Evolutionary conservation across 305 asterid genomes (phyloP).

Genomic region (Plantago coronopus): DNA sequence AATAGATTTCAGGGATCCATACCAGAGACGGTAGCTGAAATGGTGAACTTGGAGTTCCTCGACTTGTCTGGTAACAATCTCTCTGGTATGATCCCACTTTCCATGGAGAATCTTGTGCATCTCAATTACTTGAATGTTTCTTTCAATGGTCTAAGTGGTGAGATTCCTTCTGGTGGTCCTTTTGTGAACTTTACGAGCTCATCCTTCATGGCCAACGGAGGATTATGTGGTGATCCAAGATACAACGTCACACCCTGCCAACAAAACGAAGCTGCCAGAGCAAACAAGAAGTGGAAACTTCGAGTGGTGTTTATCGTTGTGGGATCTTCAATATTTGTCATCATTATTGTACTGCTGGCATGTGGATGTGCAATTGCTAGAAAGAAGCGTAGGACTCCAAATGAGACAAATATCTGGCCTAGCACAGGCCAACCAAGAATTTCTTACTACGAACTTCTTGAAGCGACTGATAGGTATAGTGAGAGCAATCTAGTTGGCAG

Average conservation of each 20-base stretch:
- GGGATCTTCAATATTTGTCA: constrained; percentile 1
- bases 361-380: neutral
- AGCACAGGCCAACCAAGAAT: constrained; percentile 2
- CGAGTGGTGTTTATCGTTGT: constrained; percentile 1
- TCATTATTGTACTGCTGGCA: neutral
- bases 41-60: neutral
- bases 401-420: neutral
- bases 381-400: neutral
- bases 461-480: constrained; percentile 24
- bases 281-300: constrained; percentile 11
- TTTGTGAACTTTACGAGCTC: constrained; percentile 17
- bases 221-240: constrained; percentile 30
- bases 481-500: constrained; percentile 23
- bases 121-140: constrained; percentile 28
- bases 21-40: constrained; percentile 7
- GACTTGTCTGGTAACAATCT: constrained; percentile 11
- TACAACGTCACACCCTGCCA: constrained; percentile 25
- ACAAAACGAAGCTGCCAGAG: neutral
- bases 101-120: constrained; percentile 19
- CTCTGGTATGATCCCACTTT: constrained; percentile 20
- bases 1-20: neutral
- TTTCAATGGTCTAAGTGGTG: constrained; percentile 25
- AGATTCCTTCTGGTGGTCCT: constrained; percentile 26
- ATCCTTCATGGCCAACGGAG: constrained; percentile 22
- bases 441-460: constrained; percentile 19